A percentile compares a stretch with the other conserved stretches of the same genome.
Evolutionary conservation across 2,329 filamentous ascomycete genomes (phyloP).

Genomic region (Trichophaea hybrida): DNA sequence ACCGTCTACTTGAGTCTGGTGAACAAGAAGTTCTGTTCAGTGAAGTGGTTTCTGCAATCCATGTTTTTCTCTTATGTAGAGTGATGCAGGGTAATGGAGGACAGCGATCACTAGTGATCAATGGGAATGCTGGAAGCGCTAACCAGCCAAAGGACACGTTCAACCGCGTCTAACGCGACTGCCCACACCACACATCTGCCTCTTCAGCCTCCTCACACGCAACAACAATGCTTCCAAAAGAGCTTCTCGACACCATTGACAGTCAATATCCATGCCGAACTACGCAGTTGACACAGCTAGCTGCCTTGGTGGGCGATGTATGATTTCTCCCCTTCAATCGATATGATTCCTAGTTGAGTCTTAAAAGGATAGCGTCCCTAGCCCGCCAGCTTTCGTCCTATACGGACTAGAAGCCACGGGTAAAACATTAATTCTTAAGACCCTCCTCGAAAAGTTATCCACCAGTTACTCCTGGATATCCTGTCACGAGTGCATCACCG

Average conservation of each 20-base stretch:
- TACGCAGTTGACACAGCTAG: slow-evolving; percentile 36
- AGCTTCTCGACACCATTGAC: slow-evolving; percentile 28
- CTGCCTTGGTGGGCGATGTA: slow-evolving; percentile 34
- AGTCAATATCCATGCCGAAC: slow-evolving; percentile 34
- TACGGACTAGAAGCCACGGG: slow-evolving; percentile 79
- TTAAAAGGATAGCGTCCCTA: slow-evolving; percentile 47
- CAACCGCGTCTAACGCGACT: slow-evolving; percentile 2
- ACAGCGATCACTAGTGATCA: no score
- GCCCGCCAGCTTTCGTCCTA: slow-evolving; percentile 58
- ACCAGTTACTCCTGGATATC: slow-evolving; percentile 49
- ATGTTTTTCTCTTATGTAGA: no score
- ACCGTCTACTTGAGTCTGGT: no score
- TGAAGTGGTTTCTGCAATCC: no score
- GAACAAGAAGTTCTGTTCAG: no score
- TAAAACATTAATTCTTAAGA: slow-evolving; percentile 57
- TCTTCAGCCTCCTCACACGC: not conserved
- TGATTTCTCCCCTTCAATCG: slow-evolving; percentile 13
- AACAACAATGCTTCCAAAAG: slow-evolving; percentile 11
- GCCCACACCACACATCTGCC: not conserved
- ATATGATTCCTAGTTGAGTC: not conserved
- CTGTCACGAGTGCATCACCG: slow-evolving; percentile 63
- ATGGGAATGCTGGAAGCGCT: no score
- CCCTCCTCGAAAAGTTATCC: slow-evolving; percentile 42
- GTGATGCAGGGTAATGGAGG: no score
- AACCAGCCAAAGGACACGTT: not conserved